A percentile compares a stretch with the other conserved stretches of the same genome.
phyloP scores from a whole-genome alignment of 305 asterid genomes.

The Rubia peregrina region DNA sequence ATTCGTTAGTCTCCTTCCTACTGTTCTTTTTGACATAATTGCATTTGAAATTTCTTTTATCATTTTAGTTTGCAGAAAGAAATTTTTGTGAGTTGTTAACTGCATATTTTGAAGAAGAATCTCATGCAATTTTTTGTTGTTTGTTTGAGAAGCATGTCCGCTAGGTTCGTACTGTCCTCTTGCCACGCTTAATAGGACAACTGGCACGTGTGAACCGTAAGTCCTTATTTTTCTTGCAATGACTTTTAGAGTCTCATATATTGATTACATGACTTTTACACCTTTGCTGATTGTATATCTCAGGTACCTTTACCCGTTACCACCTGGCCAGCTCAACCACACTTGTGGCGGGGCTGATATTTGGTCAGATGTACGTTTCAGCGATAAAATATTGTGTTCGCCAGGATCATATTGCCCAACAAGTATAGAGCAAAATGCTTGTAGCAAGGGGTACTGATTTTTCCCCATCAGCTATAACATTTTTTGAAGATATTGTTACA shows the following conservation, averaged over 20 bases:
- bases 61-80: not conserved
- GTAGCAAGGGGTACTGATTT: conserved; percentile 65
- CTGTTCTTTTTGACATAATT: not conserved
- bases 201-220: conserved; percentile 83
- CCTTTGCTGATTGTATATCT: conserved; percentile 20
- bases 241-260: conserved; percentile 10
- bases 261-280: conserved; percentile 5
- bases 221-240: conserved; percentile 26
- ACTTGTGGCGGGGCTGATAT: conserved; percentile 91
- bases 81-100: conserved; percentile 1
- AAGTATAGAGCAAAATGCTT: conserved; percentile 40
- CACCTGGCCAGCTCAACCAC: conserved; percentile 52
- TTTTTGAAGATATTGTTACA: not conserved
- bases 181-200: conserved; percentile 43
- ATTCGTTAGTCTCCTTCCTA: conserved; percentile 64
- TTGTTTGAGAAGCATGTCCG: conserved; percentile 73
- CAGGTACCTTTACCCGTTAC: conserved; percentile 79
- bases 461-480: conserved; percentile 14
- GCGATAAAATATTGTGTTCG: conserved; percentile 60
- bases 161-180: conserved; percentile 89
- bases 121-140: conserved; percentile 8
- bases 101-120: conserved; percentile 11
- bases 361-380: conserved; percentile 67
- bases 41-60: not conserved
- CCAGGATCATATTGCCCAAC: conserved; percentile 91